These are phyloP conservation scores for Lepidium campestre DNA, from an alignment of 441 rosid genomes.

Conservation along the genomic window DNA sequence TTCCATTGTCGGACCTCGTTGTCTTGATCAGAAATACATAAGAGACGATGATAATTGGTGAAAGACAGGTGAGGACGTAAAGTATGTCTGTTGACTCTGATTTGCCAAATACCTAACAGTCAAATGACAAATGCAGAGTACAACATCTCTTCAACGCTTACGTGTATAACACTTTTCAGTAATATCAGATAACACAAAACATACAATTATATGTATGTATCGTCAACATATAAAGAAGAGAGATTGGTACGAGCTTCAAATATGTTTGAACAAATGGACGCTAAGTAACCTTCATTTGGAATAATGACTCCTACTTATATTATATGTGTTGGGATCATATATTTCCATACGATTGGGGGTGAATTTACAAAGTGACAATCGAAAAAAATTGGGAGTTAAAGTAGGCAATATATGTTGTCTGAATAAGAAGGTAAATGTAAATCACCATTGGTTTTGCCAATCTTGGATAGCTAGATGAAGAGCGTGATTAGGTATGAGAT, in stretches of 20 bases:
- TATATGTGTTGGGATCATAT: neutral
- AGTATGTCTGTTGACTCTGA: slow-evolving; percentile 7
- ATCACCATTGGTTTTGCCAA: slow-evolving; percentile 60
- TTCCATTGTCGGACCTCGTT: slow-evolving; percentile 24
- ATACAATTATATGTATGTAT: no score
- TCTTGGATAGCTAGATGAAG: slow-evolving; percentile 80
- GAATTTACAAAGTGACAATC: slow-evolving; percentile 24
- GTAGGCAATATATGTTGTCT: neutral
- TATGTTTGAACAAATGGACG: neutral
- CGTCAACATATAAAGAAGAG: no score
- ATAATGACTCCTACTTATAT: neutral
- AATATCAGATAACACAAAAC: no score
- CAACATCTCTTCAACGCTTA: slow-evolving; percentile 10
- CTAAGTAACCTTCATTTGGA: neutral
- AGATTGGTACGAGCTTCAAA: neutral
- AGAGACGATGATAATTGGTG: neutral
- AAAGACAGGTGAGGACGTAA: slow-evolving; percentile 5
- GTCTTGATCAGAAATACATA: slow-evolving; percentile 24
- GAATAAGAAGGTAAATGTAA: neutral
- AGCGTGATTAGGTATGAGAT: slow-evolving; percentile 74
- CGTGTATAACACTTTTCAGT: no score
- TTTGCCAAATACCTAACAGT: slow-evolving; percentile 24
- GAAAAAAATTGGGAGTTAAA: neutral
- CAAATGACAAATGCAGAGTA: neutral
- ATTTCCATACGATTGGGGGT: neutral